phyloP scores from a whole-genome alignment of 345 rosid species.

The Hibiscus syriacus region DNA sequence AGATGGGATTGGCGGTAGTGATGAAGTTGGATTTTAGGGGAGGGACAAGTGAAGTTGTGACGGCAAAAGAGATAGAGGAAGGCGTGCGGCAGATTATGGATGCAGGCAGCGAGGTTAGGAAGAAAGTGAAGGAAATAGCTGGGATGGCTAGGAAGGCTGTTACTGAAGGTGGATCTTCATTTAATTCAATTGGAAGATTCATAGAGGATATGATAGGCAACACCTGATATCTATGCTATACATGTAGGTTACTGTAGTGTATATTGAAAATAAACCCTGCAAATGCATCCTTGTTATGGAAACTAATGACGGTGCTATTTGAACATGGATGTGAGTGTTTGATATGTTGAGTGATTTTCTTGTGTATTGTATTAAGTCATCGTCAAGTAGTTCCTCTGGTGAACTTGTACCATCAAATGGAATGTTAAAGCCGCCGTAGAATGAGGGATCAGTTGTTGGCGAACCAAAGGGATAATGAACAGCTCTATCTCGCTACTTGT shows the following conservation, averaged over 20 bases:
- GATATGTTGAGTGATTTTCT: no score
- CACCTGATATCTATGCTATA: no score
- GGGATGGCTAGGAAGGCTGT: not conserved
- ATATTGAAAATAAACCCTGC: no score
- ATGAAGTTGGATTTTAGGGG: not conserved
- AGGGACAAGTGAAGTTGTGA: not conserved
- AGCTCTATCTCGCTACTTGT: slow-evolving; percentile 46
- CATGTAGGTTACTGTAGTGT: no score
- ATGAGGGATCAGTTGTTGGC: slow-evolving; percentile 38
- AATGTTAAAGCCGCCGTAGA: slow-evolving; percentile 32
- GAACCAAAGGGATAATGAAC: slow-evolving; percentile 51
- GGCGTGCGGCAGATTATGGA: not conserved
- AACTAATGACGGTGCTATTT: no score
- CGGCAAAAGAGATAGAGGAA: not conserved
- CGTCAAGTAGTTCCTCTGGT: slow-evolving; percentile 20
- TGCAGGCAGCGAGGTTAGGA: no score
- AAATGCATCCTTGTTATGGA: no score
- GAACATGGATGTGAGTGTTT: no score
- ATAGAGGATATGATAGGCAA: not conserved
- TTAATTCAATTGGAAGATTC: not conserved
- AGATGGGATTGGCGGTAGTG: not conserved
- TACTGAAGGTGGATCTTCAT: not conserved
- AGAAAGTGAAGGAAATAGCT: not conserved
- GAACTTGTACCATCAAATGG: slow-evolving; percentile 12
- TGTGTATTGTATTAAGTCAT: slow-evolving; percentile 25